Evolutionary conservation across 2,329 filamentous ascomycete genomes (phyloP).

Genomic region (Penicillium sp.): DNA sequence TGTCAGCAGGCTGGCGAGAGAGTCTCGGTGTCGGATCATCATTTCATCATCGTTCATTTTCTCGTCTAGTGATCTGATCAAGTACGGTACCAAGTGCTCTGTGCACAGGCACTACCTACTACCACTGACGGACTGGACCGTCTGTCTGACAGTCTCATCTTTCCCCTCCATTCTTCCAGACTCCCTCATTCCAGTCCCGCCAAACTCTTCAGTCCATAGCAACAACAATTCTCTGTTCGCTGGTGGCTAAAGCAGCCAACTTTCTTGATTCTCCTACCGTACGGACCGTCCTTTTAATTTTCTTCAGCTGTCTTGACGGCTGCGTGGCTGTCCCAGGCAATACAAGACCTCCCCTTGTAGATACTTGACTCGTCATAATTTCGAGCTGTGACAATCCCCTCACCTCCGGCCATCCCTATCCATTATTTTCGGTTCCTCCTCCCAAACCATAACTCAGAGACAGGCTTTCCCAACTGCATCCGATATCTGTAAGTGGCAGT

Average conservation of each 20-base stretch:
- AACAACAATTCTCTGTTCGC: constrained; percentile 1
- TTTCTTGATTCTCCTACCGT: neutral
- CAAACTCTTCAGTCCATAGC: neutral
- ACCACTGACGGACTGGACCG: too few species aligned
- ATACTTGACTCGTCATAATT: constrained; percentile 12
- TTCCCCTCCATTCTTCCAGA: constrained; percentile 13
- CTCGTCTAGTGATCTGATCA: neutral
- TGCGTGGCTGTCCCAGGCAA: neutral
- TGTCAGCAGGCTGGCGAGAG: neutral
- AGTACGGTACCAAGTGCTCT: neutral
- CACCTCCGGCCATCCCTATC: constrained; percentile 4
- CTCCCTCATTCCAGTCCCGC: constrained; percentile 18
- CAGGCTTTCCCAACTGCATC: neutral
- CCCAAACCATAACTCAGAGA: neutral
- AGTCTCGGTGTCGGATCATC: neutral
- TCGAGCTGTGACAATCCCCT: neutral
- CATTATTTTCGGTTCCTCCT: neutral
- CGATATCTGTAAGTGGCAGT: neutral
- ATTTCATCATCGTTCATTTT: neutral
- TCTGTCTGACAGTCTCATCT: neutral
- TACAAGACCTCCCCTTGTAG: neutral
- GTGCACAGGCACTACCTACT: neutral
- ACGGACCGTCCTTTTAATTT: neutral
- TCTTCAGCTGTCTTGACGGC: neutral
- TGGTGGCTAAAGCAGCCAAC: neutral